Evolutionary conservation across 345 rosid species (phyloP).

Genomic region (Salix suchowensis): DNA sequence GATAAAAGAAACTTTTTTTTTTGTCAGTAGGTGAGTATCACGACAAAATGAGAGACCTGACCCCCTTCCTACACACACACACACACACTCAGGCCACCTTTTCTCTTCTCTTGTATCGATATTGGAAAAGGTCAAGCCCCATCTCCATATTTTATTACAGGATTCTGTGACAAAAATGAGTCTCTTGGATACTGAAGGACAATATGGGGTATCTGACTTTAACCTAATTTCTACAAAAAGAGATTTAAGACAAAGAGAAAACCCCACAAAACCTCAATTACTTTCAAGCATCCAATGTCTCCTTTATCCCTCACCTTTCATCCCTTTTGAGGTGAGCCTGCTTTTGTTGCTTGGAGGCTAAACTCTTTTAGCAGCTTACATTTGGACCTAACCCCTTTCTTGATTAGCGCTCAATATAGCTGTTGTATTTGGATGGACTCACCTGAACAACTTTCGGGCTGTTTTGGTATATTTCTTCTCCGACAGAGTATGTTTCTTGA

Average conservation of each 20-base stretch:
- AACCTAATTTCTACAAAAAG: background rate
- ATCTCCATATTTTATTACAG: conserved; percentile 7
- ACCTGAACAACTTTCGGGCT: background rate
- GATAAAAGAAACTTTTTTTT: conserved; percentile 11
- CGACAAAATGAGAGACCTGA: conserved; percentile 32
- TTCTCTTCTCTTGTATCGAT: conserved; percentile 28
- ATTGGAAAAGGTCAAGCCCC: conserved; percentile 24
- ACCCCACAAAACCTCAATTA: conserved; percentile 39
- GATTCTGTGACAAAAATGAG: conserved; percentile 52
- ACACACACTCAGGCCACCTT: background rate
- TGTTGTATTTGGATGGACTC: conserved; percentile 35
- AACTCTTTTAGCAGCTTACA: conserved; percentile 23
- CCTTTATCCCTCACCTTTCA: conserved; percentile 44
- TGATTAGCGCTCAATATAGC: conserved; percentile 20
- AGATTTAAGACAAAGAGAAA: conserved; percentile 38
- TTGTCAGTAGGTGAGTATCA: conserved; percentile 7
- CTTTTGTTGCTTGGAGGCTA: conserved; percentile 8
- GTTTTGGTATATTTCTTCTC: background rate
- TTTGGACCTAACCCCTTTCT: conserved; percentile 30
- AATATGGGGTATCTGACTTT: conserved; percentile 26
- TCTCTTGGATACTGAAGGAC: conserved; percentile 34
- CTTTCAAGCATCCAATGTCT: conserved; percentile 43
- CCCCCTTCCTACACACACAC: conserved; percentile 13
- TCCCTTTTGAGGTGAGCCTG: conserved; percentile 55
- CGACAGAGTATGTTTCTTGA: background rate